Conservation (phyloP, 208 protist species). For the Kentomonas sorsogonicus region DNA sequence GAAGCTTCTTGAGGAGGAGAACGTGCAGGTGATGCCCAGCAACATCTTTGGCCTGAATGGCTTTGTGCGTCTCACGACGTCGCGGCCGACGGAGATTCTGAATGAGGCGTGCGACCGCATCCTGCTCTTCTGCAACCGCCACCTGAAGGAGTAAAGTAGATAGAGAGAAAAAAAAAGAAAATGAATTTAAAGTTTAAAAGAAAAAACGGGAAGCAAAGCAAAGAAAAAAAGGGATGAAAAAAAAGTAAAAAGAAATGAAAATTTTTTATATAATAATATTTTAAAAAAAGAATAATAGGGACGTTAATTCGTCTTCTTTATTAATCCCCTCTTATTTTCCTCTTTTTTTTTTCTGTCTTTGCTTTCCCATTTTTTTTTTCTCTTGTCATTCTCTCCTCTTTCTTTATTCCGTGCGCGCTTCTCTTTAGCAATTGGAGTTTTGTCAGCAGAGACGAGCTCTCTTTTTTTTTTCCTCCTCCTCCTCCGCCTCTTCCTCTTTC, state of each 20-base stretch:
- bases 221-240: slow-evolving; percentile 20
- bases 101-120: slow-evolving; percentile 78
- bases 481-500: too few relatives aligned
- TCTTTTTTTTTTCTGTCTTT: slow-evolving; percentile 52
- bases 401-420: too few relatives aligned
- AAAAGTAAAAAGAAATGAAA: slow-evolving; percentile 13
- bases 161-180: neutral
- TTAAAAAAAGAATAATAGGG: neutral
- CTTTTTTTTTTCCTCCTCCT: too few relatives aligned
- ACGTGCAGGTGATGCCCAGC: slow-evolving; percentile 88
- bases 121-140: slow-evolving; percentile 65
- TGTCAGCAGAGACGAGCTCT: neutral
- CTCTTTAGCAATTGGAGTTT: too few relatives aligned
- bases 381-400: slow-evolving; percentile 1
- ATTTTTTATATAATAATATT: slow-evolving; percentile 6
- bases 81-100: slow-evolving; percentile 59
- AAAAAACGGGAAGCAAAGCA: too few relatives aligned
- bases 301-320: neutral
- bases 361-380: slow-evolving; percentile 27
- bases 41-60: slow-evolving; percentile 72
- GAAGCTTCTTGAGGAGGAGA: slow-evolving; percentile 79
- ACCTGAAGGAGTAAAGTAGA: slow-evolving; percentile 20
- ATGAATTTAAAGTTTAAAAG: too few relatives aligned
- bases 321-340: slow-evolving; percentile 24
- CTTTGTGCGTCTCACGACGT: slow-evolving; percentile 86